Evolutionary conservation across 306 rosid genomes (phyloP), one percentile per base, ranked within the genome.

Genomic region (Sicyos baderoa): DNA sequence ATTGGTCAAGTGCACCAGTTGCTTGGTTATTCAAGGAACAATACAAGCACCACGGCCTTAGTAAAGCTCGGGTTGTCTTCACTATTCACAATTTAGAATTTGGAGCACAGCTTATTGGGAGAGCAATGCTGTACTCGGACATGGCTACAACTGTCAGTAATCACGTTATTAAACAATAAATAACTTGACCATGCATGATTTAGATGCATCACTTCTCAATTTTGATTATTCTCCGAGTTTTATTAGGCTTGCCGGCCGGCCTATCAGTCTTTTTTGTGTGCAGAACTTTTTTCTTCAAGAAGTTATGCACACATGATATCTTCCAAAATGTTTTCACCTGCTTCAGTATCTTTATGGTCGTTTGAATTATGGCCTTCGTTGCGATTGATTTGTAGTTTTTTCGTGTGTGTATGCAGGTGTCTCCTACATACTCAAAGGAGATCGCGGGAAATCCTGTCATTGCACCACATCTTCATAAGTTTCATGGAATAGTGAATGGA

Each of bases 1-100:
- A 94, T 87, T 94, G 99, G 99, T 84, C 97, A 0, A 94, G 95
- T 75, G 99, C 99, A 18, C 96, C 97, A 7, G 95, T 90, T 82
- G 77, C 99, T n/a, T 86, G 99, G 99, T 74, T 94, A 77, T 94
- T 81, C 80, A 94, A 90, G 81, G 99, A 94, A 47, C 84, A 83
- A 17, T 94, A 94, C 71, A 35, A 51, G 79, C 85, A 88, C 65
- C 85, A 88, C 74, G 97, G 99, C 61, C 99, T 88, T 76, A 79
- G 88, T 60, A 90, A 88, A 67, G 87, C 99, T 54, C 86, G 82
- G 51, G 76, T 88, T 67, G 90, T 94, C 74, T 94, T 94, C 81
- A 94, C 99, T 37, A 90, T 94, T 79, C 99, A 94, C 80, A 94
- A 94, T 81, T 97, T 94, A 79, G 99, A 90, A 78, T 94, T 90